Percentiles rank a stretch among this genome's conserved stretches.
Evolutionary conservation across 331 rosid species (phyloP).

Genomic region (Malus hybrid): DNA sequence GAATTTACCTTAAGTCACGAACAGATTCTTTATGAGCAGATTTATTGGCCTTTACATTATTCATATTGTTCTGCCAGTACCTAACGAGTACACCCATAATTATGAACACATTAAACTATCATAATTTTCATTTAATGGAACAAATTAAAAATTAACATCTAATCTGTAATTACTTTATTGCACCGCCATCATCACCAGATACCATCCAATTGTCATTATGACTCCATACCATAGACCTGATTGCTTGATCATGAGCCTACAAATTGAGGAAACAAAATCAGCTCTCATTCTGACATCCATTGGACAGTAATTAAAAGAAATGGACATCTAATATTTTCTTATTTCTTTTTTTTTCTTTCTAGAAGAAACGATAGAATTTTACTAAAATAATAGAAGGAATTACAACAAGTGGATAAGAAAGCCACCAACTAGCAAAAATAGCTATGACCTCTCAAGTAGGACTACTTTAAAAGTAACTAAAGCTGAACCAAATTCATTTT

Average conservation of each 20-base stretch:
- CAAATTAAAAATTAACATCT: background rate
- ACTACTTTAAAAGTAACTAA: background rate
- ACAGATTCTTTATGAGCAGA: slow-evolving; percentile 99
- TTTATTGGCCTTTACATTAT: slow-evolving; percentile 95
- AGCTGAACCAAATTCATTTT: background rate
- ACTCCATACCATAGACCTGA: slow-evolving; percentile 99
- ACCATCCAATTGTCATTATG: slow-evolving; percentile 99
- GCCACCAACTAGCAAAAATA: background rate
- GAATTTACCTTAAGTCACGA: slow-evolving; percentile 76
- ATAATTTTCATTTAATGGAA: background rate
- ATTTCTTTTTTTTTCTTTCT: too few relatives aligned
- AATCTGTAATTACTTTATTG: slow-evolving; percentile 65
- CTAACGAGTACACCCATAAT: slow-evolving; percentile 30
- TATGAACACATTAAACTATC: background rate
- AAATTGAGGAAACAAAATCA: background rate
- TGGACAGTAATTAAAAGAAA: background rate
- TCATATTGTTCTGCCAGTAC: slow-evolving; percentile 99
- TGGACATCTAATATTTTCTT: background rate
- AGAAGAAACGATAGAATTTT: background rate
- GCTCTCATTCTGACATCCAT: slow-evolving; percentile 6
- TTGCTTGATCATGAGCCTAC: slow-evolving; percentile 99
- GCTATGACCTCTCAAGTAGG: background rate
- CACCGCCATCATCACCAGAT: slow-evolving; percentile 98
- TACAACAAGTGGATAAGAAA: background rate
- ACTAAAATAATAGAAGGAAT: background rate